phyloP scores from a whole-genome alignment of 2,329 filamentous ascomycete species.

The Beauveria scarabaeidicola region DNA sequence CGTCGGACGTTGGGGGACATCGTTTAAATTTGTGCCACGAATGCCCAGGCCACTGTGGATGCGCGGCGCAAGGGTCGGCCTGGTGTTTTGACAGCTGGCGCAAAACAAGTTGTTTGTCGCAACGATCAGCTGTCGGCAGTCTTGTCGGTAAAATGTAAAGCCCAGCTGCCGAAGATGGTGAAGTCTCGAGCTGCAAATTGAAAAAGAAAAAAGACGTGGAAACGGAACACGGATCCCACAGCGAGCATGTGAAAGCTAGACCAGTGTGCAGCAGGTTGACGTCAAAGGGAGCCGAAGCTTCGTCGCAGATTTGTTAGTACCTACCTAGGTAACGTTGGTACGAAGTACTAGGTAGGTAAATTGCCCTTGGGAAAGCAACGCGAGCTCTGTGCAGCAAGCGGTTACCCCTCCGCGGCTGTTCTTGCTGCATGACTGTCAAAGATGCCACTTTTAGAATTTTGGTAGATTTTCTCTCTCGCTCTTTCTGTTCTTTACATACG shows the following conservation, averaged over 20 bases:
- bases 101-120: background rate
- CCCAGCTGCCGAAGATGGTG: background rate
- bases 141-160: background rate
- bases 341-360: background rate
- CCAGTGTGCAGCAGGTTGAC: background rate
- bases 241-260: conserved; percentile 6
- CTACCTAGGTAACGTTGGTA: background rate
- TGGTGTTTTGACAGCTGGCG: background rate
- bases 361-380: background rate
- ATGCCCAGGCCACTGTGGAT: background rate
- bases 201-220: background rate
- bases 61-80: background rate
- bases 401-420: too few relatives aligned
- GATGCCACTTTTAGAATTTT: too few relatives aligned
- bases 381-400: background rate
- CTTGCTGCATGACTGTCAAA: too few relatives aligned
- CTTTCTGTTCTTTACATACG: too few relatives aligned
- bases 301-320: background rate
- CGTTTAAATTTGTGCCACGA: background rate
- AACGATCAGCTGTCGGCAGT: background rate
- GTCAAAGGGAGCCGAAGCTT: background rate
- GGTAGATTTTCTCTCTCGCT: too few relatives aligned
- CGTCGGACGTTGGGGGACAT: conserved; percentile 6
- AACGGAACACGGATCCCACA: background rate
- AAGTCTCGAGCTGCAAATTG: background rate